phyloP scores from a whole-genome alignment of 2,329 filamentous ascomycete species.

The Cadophora gregata region DNA sequence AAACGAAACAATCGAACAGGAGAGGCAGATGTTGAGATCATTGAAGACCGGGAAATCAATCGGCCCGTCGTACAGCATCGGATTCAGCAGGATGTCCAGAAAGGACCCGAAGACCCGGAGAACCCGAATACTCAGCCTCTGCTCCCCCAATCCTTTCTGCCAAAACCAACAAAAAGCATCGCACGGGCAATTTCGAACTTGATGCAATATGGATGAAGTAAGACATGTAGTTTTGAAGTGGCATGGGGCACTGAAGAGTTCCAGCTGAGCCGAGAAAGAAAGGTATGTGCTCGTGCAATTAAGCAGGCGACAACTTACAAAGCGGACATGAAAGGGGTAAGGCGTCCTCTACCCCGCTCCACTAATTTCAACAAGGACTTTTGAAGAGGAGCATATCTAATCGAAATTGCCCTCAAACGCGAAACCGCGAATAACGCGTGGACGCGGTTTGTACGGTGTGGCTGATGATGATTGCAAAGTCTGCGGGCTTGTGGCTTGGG shows the following conservation, averaged over 20 bases:
- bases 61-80: background rate
- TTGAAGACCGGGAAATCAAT: background rate
- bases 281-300: background rate
- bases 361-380: background rate
- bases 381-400: background rate
- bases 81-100: background rate
- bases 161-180: background rate
- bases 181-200: background rate
- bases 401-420: background rate
- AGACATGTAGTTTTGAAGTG: background rate
- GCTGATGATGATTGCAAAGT: background rate
- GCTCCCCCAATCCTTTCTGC: background rate
- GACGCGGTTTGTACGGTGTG: background rate
- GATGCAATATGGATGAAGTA: constrained; percentile 2
- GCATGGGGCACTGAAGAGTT: background rate
- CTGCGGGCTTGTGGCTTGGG: constrained; percentile 9
- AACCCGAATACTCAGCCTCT: constrained; percentile 1
- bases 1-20: background rate
- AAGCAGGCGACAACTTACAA: background rate
- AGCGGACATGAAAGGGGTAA: constrained; percentile 9
- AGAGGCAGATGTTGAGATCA: background rate
- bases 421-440: constrained; percentile 1
- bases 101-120: background rate
- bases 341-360: background rate
- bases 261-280: background rate